Conservation (phyloP, 176 grass and related monocot genomes). For the Areca catechu region DNA sequence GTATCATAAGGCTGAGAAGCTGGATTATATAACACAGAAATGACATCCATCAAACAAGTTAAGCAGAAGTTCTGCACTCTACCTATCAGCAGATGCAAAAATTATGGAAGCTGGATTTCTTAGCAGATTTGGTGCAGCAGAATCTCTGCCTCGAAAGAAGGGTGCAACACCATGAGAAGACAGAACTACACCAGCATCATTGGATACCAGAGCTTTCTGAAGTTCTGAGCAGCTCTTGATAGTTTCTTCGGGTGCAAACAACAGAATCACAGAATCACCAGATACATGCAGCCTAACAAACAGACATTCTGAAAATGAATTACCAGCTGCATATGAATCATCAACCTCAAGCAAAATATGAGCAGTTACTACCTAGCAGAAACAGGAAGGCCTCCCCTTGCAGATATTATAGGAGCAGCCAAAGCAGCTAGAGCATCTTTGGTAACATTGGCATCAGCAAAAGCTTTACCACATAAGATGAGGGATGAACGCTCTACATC, state of each 20-base stretch:
- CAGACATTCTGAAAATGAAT: conserved; percentile 11
- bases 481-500: conserved; percentile 72
- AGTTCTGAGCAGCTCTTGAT: conserved; percentile 34
- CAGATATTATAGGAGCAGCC: conserved; percentile 59
- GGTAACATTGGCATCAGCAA: conserved; percentile 36
- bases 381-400: conserved; percentile 65
- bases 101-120: conserved; percentile 38
- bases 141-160: conserved; percentile 41
- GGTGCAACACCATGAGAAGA: conserved; percentile 41
- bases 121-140: conserved; percentile 19
- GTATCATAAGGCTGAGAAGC: background rate
- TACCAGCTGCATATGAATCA: background rate
- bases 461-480: conserved; percentile 83
- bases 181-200: conserved; percentile 47
- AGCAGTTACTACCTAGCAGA: conserved; percentile 49
- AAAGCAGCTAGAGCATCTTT: conserved; percentile 72
- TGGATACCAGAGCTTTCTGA: conserved; percentile 36
- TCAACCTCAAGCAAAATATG: conserved; percentile 3
- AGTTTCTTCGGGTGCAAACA: conserved; percentile 60
- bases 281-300: conserved; percentile 51
- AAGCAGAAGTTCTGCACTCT: conserved; percentile 9
- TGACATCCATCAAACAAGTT: background rate
- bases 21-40: background rate
- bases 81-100: conserved; percentile 73
- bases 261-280: conserved; percentile 37